Evolutionary conservation across 2,329 filamentous ascomycete genomes (phyloP), one percentile per base, ranked within the genome.

Genomic region (Rhinocladiella mackenziei): DNA sequence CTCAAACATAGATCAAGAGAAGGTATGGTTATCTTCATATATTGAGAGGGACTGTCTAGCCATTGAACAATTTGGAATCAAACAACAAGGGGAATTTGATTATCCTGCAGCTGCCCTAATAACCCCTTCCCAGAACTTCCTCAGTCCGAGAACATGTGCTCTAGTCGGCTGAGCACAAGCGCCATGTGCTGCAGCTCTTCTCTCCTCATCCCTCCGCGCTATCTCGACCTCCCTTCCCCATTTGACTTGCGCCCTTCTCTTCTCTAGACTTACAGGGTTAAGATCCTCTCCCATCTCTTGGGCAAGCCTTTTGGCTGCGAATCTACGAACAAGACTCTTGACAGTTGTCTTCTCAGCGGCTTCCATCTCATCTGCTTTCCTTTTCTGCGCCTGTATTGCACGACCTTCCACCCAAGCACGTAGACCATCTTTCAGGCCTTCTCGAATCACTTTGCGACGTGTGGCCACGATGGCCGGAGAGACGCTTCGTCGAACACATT

Each of bases 341-440:
- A 57, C 54, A 8, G 44, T 50, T 5, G 23, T 40, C 31, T 40
- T 51, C 34, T 56, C 53, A 4, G 43, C 62, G 66, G 20, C 75
- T 17, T 62, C 62, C 26, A 56, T 50, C 34, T 61, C 61, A 30
- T 54, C 47, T 7, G 53, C 55, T 30, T 63, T 62, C 39, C 58
- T 57, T 55, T 62, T 57, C 48, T 64, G 54, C 43, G 57, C 64
- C 58, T 53, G 48, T n/a, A 57, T 29, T 3, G 45, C 56, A 11
- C 55, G 48, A n/a, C 47, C 66, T 50, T 67, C 81, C 2, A 86
- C 72, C 80, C 81, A 86, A 9, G 73, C 71, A 26, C 81, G 66
- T 48, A 87, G 62, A 11, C 73, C 73, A 56, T 86, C 82, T 60
- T 85, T 86, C 31, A 86, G 70, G 48, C 72, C 71, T 65, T 86